Percentiles rank a stretch among this genome's conserved stretches.
phyloP scores from a whole-genome alignment of 192 early-diverging fungal species.

The Backusella circina region DNA sequence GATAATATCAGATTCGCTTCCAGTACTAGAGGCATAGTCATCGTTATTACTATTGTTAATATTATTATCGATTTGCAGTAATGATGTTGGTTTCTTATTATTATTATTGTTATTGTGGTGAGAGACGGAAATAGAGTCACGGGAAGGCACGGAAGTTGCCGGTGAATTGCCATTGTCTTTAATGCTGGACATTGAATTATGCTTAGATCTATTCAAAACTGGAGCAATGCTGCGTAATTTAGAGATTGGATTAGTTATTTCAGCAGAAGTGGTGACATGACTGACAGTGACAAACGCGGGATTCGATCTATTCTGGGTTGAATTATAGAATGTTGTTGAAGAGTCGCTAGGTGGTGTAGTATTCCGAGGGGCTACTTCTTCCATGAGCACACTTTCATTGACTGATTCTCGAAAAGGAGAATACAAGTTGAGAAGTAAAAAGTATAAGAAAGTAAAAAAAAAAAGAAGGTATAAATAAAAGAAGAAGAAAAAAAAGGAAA shows the following conservation, averaged over 20 bases:
- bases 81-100: not conserved
- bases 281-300: conserved; percentile 9
- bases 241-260: conserved; percentile 5
- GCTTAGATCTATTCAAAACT: conserved; percentile 1
- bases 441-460: conserved; percentile 3
- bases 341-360: not conserved
- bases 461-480: not conserved
- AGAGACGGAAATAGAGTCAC: not conserved
- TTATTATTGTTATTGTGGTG: not conserved
- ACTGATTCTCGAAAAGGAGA: not conserved
- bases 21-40: not conserved
- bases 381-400: conserved; percentile 12
- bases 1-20: not conserved
- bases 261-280: conserved; percentile 2
- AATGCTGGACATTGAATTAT: not conserved
- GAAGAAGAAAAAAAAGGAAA: not conserved
- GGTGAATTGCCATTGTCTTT: not conserved
- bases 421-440: not conserved
- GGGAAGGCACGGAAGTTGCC: not conserved
- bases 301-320: not conserved
- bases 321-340: not conserved
- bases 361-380: conserved; percentile 10
- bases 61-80: not conserved
- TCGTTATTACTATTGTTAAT: no score
- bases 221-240: not conserved